Evolutionary conservation across 148 eudicot genomes (phyloP).

Genomic region (Vaccinium macrocarpon): DNA sequence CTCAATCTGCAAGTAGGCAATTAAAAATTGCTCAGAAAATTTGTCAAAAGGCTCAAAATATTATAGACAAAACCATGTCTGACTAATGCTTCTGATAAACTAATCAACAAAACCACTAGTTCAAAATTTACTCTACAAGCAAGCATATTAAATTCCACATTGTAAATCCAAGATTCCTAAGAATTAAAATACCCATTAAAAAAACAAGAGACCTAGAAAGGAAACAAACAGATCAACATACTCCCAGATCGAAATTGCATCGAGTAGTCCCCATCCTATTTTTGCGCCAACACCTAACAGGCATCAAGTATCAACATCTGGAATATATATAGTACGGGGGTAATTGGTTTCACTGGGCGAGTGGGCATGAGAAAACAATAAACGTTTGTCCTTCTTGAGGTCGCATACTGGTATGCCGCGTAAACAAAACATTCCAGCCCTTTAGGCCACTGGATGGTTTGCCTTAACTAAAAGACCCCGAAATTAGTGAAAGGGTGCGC

Average conservation of each 20-base stretch:
- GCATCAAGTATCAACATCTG: constrained; percentile 4
- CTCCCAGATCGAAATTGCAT: neutral
- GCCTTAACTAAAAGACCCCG: too few species aligned
- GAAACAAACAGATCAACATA: neutral
- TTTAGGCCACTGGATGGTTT: too few species aligned
- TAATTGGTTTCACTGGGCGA: too few species aligned
- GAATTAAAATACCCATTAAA: neutral
- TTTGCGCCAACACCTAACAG: neutral
- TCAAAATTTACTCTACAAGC: neutral
- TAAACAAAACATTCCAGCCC: too few species aligned
- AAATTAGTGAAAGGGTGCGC: too few species aligned
- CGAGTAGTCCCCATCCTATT: constrained; percentile 1
- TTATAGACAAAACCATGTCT: neutral
- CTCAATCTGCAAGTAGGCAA: neutral
- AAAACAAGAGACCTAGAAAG: neutral
- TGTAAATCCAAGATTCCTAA: constrained; percentile 6
- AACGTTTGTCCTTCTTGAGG: too few species aligned
- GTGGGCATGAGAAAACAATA: too few species aligned
- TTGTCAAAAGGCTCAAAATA: constrained; percentile 9
- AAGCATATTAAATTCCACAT: neutral
- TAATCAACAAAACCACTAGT: constrained; percentile 1
- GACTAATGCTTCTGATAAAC: neutral
- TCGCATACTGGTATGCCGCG: too few species aligned
- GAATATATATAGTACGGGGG: neutral
- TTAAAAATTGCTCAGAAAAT: neutral